Evolutionary conservation across 768 basidiomycete genomes (phyloP).

Genomic region (Pleurotus sapidus): DNA sequence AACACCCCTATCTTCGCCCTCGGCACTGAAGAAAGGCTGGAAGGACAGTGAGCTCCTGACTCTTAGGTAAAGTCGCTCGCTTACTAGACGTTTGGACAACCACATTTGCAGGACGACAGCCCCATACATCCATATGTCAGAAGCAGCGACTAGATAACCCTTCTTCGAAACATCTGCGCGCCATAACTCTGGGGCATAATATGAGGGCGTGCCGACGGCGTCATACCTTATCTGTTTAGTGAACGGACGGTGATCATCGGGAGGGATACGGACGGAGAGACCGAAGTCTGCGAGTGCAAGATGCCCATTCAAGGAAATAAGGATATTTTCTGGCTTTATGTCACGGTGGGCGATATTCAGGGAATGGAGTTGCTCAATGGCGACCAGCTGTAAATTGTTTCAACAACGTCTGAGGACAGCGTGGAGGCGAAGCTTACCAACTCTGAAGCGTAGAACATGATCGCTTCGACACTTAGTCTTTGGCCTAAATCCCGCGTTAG

Average conservation of each 20-base stretch:
- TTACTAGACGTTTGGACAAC: neutral
- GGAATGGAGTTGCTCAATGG: slow-evolving; percentile 25
- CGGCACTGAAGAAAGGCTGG: neutral
- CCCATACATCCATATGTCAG: neutral
- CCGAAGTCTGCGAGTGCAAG: slow-evolving; percentile 30
- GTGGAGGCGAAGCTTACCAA: neutral
- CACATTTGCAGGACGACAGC: neutral
- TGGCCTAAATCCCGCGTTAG: neutral
- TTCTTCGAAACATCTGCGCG: neutral
- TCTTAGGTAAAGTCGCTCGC: neutral
- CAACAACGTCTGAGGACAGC: neutral
- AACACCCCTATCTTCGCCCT: neutral
- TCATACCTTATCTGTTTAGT: neutral
- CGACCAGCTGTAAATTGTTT: slow-evolving; percentile 17
- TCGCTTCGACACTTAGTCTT: neutral
- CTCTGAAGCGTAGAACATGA: neutral
- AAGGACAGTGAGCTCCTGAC: neutral
- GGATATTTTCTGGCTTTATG: slow-evolving; percentile 34
- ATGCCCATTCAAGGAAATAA: slow-evolving; percentile 20
- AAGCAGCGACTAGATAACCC: neutral
- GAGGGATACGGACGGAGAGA: slow-evolving; percentile 14
- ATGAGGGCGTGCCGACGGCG: neutral
- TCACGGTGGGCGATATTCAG: slow-evolving; percentile 32
- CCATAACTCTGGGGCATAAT: neutral
- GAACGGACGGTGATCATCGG: neutral